Conservation (phyloP, 2,329 filamentous ascomycete species). For the Nakataea oryzae region DNA sequence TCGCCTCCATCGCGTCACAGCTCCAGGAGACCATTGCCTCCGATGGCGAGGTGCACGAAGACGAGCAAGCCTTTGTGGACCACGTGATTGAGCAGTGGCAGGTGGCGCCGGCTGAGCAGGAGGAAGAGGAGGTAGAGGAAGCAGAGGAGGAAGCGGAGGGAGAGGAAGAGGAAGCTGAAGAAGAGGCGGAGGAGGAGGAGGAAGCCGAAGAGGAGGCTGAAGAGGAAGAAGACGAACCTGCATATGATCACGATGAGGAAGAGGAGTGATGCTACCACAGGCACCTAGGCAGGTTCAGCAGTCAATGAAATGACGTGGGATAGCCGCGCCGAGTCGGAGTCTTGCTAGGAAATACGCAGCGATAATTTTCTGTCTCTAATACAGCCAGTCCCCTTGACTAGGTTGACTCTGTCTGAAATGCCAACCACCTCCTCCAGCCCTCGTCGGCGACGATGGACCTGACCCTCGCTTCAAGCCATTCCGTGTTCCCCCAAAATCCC, state of each 20-base stretch:
- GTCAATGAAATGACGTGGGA: too few species aligned
- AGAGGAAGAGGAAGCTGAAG: not conserved
- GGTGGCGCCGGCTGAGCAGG: not conserved
- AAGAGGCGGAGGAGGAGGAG: not conserved
- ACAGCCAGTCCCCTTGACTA: too few species aligned
- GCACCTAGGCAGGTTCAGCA: too few species aligned
- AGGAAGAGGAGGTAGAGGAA: too few species aligned
- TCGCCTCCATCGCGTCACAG: not conserved
- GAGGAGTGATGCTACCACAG: not conserved
- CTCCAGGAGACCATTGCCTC: not conserved
- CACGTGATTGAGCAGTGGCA: not conserved
- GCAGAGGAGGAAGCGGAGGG: not conserved
- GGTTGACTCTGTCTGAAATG: not conserved
- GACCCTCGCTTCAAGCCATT: slow-evolving; percentile 45
- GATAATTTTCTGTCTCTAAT: too few species aligned
- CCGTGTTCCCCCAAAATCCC: slow-evolving; percentile 51
- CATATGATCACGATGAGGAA: not conserved
- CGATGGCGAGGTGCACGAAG: not conserved
- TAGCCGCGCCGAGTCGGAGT: too few species aligned
- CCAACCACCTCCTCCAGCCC: slow-evolving; percentile 21
- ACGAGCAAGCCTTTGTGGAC: not conserved
- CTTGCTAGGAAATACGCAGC: too few species aligned
- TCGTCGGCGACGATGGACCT: slow-evolving; percentile 34
- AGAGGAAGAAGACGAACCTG: not conserved
- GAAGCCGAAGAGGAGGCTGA: not conserved